These are phyloP conservation scores for Aspergillus sojae DNA, from an alignment of 2,329 filamentous ascomycete species.

Conservation along the genomic window DNA sequence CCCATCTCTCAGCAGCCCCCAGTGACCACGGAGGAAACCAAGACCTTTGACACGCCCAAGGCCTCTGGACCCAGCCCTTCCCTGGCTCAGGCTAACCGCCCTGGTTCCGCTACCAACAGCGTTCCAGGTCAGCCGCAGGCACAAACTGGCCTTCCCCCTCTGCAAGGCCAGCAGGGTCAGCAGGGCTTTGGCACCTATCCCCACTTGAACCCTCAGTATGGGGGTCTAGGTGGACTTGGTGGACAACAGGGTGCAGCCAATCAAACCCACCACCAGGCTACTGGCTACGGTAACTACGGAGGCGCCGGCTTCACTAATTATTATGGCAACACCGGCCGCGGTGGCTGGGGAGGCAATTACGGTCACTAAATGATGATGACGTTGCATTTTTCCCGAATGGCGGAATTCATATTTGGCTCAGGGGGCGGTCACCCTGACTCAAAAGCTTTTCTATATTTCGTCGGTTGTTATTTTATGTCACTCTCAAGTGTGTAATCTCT, in stretches of 20 bases:
- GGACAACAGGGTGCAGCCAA: conserved; percentile 45
- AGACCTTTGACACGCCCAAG: conserved; percentile 61
- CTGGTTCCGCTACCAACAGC: conserved; percentile 65
- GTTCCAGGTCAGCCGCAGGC: conserved; percentile 53
- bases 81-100: conserved; percentile 64
- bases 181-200: conserved; percentile 61
- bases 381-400: conserved; percentile 28
- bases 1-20: conserved; percentile 53
- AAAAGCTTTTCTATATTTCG: conserved; percentile 25
- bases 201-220: conserved; percentile 57
- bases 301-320: conserved; percentile 47
- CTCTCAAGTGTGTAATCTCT: conserved; percentile 45
- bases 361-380: conserved; percentile 43
- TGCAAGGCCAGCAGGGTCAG: conserved; percentile 57
- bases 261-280: conserved; percentile 45
- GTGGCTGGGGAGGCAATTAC: conserved; percentile 52
- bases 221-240: conserved; percentile 47
- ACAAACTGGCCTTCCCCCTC: conserved; percentile 57
- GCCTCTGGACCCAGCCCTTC: conserved; percentile 62
- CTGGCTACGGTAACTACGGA: conserved; percentile 47
- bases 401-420: conserved; percentile 34
- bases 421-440: conserved; percentile 20
- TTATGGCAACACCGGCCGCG: conserved; percentile 47
- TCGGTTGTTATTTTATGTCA: conserved; percentile 25
- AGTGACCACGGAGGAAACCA: conserved; percentile 56